Conservation (phyloP, 2,329 filamentous ascomycete species). For the Clonostachys chloroleuca region DNA sequence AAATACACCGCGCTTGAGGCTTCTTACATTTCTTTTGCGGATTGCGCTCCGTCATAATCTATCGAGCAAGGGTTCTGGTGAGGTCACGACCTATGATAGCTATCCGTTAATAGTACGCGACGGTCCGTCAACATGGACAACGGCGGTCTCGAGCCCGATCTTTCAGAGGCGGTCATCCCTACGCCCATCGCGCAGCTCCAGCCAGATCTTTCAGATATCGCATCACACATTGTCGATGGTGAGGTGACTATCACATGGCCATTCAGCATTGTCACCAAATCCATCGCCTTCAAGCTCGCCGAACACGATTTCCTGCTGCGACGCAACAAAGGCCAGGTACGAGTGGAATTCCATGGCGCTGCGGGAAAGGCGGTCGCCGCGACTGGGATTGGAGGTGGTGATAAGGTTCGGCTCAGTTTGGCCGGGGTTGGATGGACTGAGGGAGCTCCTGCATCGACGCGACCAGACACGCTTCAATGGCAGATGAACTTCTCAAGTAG, state of each 20-base stretch:
- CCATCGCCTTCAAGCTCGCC: constrained; percentile 74
- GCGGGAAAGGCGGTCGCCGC: constrained; percentile 66
- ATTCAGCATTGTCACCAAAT: constrained; percentile 72
- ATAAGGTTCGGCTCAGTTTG: constrained; percentile 66
- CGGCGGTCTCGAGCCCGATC: constrained; percentile 78
- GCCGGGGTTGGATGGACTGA: constrained; percentile 61
- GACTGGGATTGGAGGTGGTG: constrained; percentile 70
- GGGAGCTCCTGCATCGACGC: not conserved
- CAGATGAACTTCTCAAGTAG: constrained; percentile 51
- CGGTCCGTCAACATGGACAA: constrained; percentile 29
- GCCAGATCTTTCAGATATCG: constrained; percentile 37
- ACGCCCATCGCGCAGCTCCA: constrained; percentile 53
- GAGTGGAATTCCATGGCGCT: constrained; percentile 67
- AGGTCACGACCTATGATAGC: too few species aligned
- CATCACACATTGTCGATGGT: constrained; percentile 53
- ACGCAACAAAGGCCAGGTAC: constrained; percentile 72
- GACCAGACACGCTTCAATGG: constrained; percentile 49
- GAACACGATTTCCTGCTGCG: constrained; percentile 82
- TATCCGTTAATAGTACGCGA: too few species aligned
- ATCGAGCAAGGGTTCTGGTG: too few species aligned
- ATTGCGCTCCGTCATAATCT: too few species aligned
- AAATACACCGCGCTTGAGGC: too few species aligned
- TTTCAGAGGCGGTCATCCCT: constrained; percentile 10
- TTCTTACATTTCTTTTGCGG: too few species aligned
- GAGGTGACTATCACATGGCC: constrained; percentile 87